These are phyloP conservation scores for Pseudonitzschia delicatissima DNA, from an alignment of 108 stramenopile species.

Conservation along the genomic window DNA sequence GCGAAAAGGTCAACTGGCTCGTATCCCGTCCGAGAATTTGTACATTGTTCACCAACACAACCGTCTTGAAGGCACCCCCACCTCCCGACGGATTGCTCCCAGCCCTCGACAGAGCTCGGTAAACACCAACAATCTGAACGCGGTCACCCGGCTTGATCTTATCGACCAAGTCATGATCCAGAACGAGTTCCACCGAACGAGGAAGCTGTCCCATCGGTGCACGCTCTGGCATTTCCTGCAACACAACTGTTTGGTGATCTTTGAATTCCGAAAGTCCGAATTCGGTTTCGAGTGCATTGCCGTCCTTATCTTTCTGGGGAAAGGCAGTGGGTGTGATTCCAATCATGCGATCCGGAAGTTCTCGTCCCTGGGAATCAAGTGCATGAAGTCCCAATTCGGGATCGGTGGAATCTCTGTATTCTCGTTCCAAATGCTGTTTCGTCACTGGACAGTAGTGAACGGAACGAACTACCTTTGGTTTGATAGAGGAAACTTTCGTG, in stretches of 20 bases:
- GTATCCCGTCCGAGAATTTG: constrained; percentile 87
- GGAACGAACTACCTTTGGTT: constrained; percentile 95
- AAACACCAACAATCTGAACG: constrained; percentile 87
- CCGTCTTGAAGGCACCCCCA: constrained; percentile 89
- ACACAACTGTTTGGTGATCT: constrained; percentile 94
- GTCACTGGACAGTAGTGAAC: constrained; percentile 97
- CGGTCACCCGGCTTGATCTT: constrained; percentile 97
- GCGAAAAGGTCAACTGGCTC: constrained; percentile 67
- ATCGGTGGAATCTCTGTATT: constrained; percentile 95
- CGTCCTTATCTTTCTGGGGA: constrained; percentile 90
- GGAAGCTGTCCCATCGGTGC: constrained; percentile 99
- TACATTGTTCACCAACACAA: constrained; percentile 94
- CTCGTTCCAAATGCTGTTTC: constrained; percentile 63
- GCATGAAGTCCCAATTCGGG: constrained; percentile 86
- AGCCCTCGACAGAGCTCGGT: constrained; percentile 77
- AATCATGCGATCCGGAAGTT: constrained; percentile 70
- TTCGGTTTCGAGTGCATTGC: constrained; percentile 93
- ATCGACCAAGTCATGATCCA: constrained; percentile 94
- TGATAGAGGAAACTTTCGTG: constrained; percentile 93
- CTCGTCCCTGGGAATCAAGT: constrained; percentile 71
- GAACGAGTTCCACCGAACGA: constrained; percentile 87
- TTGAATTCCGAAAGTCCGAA: constrained; percentile 94
- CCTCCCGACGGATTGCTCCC: constrained; percentile 25
- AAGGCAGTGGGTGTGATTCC: constrained; percentile 82
- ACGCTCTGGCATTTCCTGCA: constrained; percentile 96